Base-by-base conservation (phyloP, 2,329 filamentous ascomycete genomes). In the Colletotrichum falcatum region DNA sequence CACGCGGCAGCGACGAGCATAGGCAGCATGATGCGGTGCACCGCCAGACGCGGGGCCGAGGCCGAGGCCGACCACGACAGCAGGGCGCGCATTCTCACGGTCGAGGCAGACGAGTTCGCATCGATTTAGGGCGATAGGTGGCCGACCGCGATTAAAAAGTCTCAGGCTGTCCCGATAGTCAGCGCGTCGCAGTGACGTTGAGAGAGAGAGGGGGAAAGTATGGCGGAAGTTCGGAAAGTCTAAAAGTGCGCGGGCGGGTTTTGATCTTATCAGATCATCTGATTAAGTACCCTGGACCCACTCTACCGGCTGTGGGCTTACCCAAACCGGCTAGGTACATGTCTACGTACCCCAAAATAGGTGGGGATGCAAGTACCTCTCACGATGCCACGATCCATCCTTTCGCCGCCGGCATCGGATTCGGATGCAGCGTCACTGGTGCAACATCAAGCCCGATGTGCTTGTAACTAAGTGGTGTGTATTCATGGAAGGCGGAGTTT, bases 241-340 rank as follows among this genome's bases (percentile, higher is more conserved):
- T 30, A 49, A 53, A 11, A 20, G 33, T 37, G 59, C 20, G 58
- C 53, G 53, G 30, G 58, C 33, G 56, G 68, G 69, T 61, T 63
- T 65, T 58, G 51, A 73, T 73, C 71, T 72, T 72, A 73, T 73
- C 69, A 72, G 71, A 73, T 73, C 64, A 73, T 73, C 71, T 73
- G 69, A 73, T 71, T 61, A 71, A 42, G 58, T 44, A 28, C 46
- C 30, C 0, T 2, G 12, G 18, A 49, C 48, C 60, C 60, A 44
- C 48, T 62, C 44, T 33, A 48, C 44, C 30, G 18, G 64, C 51
- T 55, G 59, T 8, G 20, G 20, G 3, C 9, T 12, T 23, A 5
- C 44, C 44, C 5, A 23, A 5, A 1, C 44, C n/a, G 44, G 44
- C 5, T 23, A 23, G n/a, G 2, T 23, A 5, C 44, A n/a, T 23